Base-by-base conservation (phyloP, 345 rosid species). In the Kernera saxatilis region DNA sequence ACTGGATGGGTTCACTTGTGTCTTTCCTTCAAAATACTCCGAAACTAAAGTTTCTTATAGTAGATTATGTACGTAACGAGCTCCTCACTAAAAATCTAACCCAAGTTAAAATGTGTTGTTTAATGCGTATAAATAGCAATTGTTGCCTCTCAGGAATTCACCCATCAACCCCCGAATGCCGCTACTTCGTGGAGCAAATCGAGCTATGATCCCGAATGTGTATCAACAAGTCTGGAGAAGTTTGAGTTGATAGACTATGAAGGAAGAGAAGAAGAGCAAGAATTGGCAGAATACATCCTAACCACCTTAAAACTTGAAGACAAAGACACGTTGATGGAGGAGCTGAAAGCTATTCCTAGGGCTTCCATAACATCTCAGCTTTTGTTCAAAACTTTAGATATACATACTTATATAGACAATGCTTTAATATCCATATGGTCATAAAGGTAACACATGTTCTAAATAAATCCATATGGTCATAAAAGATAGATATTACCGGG, bases 261-360 rank as follows among this genome's bases (percentile, higher is more conserved):
- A 14, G 49, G 65, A 39, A 40, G 65, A 4, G n/a, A 60, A 23
- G 50, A 60, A 15, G 35, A 60, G n/a, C 8, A 9, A 39, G n/a
- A 60, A 39, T 60, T 60, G 65, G 65, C 40, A 2, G 50, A 40
- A 25, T 60, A 39, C 65, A 39, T 60, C 49, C 13, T 60, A 23
- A n/a, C 5, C 3, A 40, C 50, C 14, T 23, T 1, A 40, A 22
- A 37, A 12, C 49, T 39, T 25, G 50, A 39, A 40, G 50, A 25
- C 33, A 15, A n/a, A 60, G 49, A 60, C 30, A 59, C 11, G 5
- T 25, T 2, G 14, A 26, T 23, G 49, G 14, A 60, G 50, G 9
- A 60, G 65, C n/a, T 60, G 49, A 60, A 25, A 58, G 32, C 21
- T 37, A 58, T 58, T 58, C 64, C 19, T 58, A 58, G 48, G 9